Evolutionary conservation across 176 grass and related monocot genomes (phyloP), one percentile per base, ranked within the genome.

Genomic region (Elaeis guineensis): DNA sequence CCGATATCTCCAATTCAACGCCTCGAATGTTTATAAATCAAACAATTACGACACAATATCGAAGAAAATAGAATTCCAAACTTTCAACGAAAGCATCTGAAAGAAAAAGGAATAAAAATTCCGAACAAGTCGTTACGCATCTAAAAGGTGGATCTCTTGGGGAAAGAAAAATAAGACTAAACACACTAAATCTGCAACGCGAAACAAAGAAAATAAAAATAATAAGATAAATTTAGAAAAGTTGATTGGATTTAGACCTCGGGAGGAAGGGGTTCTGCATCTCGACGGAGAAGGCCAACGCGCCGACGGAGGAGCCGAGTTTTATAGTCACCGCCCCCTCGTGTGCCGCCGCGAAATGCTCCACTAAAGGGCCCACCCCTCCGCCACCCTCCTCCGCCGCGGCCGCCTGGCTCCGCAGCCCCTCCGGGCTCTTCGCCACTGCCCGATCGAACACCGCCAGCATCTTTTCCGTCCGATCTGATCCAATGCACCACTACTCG

Each of bases 401-500:
- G 3, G 5, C 28, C 71, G 80, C 54, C 16, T 82, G 90, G 68
- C 82, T 80, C 66, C 83, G 80, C 65, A 95, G 82, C 26, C 90
- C 90, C 83, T 90, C 86, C 39, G 90, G 90, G 64, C 82, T 70
- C 86, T 84, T 90, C 53, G 90, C 90, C 74, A 95, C 90, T 66
- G 90, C 77, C 83, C 59, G 80, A 79, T 84, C 83, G 80, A 95
- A 95, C 54, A 89, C 64, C 14, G 90, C 90, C 86, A 95, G 54
- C 90, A 95, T 95, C 70, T 83, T 28, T 50, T 64, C 50, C 58
- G 75, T 32, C 56, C 12, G 35, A 39, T 8, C 2, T 12, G 35
- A 39, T 29, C 5, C 28, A 0, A 29, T 29, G 28, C 28, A 29
- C 28, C 28, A 5, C 28, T 29, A 29, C 25, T 25, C 2, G 28